Evolutionary conservation across 768 basidiomycete genomes (phyloP), one percentile per base, ranked within the genome.

Genomic region (Mycena vitilis): DNA sequence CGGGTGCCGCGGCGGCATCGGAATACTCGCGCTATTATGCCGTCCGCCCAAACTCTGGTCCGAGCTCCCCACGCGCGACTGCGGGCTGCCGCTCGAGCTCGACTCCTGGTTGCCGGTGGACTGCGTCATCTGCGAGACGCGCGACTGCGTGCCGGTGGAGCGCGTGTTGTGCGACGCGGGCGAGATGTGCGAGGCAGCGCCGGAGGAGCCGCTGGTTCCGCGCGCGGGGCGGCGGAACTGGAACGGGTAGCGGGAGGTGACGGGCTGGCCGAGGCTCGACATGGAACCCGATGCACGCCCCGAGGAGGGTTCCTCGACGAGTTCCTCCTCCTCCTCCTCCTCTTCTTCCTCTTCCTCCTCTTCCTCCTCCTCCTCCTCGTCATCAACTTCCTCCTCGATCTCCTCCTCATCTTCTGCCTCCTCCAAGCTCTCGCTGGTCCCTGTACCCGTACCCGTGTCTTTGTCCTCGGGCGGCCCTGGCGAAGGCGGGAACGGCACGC

Each of bases 221-320:
- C 86, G 85, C 1, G 75, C 71, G 9, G 86, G 86, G 2, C 84
- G 84, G 22, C 89, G 88, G 77, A 87, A 86, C 60, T 87, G 83
- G 84, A 92, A 92, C 12, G 91, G 92, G 74, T 90, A 91, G 0
- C 89, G 85, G 25, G 91, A 89, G 40, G 81, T 78, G 60, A 95
- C 84, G 1, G 93, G 94, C 25, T 91, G 90, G 4, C 94, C 94
- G 7, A 95, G 86, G 68, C 91, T 93, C 4, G 94, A 95, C 89
- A 95, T 89, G 10, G 94, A 95, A 22, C 89, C 92, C 0, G 93
- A 93, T 6, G 88, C 91, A 20, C 89, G 85, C 48, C 87, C 88
- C 5, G 89, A 86, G 0, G 90, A 89, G 37, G 77, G 79, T 48
- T 83, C 84, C 10, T 40, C 42, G 25, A 80, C 82, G 25, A 77